Conservation (phyloP, 2,329 filamentous ascomycete genomes). For the Colletotrichum euphorbiae region DNA sequence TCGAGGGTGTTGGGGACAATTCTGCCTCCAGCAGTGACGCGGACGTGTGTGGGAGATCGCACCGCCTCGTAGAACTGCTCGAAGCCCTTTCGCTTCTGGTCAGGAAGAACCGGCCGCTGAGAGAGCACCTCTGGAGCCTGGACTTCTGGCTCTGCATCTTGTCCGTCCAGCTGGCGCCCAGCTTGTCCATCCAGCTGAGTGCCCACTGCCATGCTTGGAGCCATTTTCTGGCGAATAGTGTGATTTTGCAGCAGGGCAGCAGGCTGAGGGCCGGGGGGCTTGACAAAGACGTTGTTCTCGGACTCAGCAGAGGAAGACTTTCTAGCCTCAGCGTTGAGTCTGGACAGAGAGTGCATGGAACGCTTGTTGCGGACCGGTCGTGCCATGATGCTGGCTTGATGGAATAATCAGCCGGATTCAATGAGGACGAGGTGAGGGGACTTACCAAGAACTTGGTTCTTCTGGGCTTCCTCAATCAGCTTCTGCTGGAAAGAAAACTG, state of each 20-base stretch:
- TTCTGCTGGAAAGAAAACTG: constrained; percentile 20
- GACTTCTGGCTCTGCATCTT: constrained; percentile 49
- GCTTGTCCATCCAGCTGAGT: constrained; percentile 26
- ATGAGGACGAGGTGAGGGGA: not conserved
- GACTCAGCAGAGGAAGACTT: constrained; percentile 34
- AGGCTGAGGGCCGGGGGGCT: not conserved
- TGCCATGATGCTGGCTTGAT: constrained; percentile 34
- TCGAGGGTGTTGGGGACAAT: constrained; percentile 74
- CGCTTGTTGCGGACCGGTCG: constrained; percentile 15
- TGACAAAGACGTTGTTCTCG: not conserved
- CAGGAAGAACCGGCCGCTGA: constrained; percentile 44
- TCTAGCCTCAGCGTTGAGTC: constrained; percentile 22
- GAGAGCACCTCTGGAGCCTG: constrained; percentile 4
- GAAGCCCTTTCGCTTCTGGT: constrained; percentile 74
- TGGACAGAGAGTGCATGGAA: constrained; percentile 19
- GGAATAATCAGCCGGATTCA: not conserved
- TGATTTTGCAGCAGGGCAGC: not conserved
- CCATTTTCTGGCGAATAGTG: not conserved
- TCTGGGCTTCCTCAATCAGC: constrained; percentile 25
- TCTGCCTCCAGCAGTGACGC: constrained; percentile 74
- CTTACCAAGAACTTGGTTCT: constrained; percentile 18
- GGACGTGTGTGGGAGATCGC: constrained; percentile 74
- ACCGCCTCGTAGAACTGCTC: constrained; percentile 76
- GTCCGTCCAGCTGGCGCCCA: constrained; percentile 52
- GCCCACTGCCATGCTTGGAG: not conserved